Evolutionary conservation across 2,329 filamentous ascomycete species (phyloP).

Genomic region (Aspergillus spinulosporus): DNA sequence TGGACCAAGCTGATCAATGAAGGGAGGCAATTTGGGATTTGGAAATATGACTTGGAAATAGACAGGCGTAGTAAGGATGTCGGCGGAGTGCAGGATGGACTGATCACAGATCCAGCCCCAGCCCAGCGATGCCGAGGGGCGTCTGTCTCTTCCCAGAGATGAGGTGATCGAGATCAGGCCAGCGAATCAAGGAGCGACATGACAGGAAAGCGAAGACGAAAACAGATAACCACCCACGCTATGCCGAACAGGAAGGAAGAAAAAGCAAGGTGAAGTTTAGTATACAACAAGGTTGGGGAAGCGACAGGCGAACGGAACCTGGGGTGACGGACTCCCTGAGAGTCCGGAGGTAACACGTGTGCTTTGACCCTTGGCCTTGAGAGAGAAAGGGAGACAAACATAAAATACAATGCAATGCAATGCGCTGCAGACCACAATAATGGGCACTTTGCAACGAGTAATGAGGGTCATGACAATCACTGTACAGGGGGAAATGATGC

Average conservation of each 20-base stretch:
- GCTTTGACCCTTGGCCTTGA: background rate
- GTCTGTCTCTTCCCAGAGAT: constrained; percentile 2
- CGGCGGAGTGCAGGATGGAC: background rate
- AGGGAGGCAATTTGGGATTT: background rate
- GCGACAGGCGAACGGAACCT: background rate
- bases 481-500: constrained; percentile 10
- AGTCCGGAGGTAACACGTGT: constrained; percentile 21
- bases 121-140: constrained; percentile 7
- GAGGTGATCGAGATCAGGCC: constrained; percentile 11
- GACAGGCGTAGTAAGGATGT: background rate
- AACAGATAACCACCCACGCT: constrained; percentile 31
- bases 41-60: background rate
- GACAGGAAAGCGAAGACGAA: constrained; percentile 12
- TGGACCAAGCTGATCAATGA: background rate
- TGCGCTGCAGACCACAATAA: constrained; percentile 14
- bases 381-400: background rate
- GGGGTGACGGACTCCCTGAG: background rate
- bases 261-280: constrained; percentile 14
- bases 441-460: background rate
- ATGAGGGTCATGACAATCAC: constrained; percentile 2
- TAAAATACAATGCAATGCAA: constrained; percentile 12
- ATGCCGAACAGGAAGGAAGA: constrained; percentile 28
- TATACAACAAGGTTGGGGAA: constrained; percentile 15
- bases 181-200: constrained; percentile 23
- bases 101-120: constrained; percentile 1